phyloP scores from a whole-genome alignment of 208 protist genomes.

The Herpetomonas tarakana region DNA sequence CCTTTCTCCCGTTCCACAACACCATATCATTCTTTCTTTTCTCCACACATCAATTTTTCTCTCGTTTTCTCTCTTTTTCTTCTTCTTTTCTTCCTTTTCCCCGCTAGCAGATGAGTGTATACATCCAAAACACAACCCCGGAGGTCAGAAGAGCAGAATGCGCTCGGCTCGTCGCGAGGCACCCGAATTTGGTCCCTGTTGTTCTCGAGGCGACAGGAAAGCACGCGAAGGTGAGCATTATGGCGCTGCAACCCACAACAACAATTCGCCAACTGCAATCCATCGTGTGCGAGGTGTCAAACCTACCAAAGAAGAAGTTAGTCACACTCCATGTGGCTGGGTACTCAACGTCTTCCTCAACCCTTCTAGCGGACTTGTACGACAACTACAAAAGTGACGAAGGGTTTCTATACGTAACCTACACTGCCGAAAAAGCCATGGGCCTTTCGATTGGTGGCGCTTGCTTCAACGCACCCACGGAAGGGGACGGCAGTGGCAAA shows the following conservation, averaged over 20 bases:
- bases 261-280: background rate
- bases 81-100: too few species aligned
- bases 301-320: background rate
- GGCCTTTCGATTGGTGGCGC: background rate
- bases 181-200: background rate
- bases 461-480: background rate
- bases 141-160: background rate
- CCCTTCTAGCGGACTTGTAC: background rate
- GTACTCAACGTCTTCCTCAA: background rate
- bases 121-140: background rate
- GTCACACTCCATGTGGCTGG: background rate
- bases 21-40: too few species aligned
- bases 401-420: background rate
- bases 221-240: background rate
- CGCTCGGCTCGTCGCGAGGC: background rate
- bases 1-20: too few species aligned
- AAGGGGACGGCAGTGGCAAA: background rate
- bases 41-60: too few species aligned
- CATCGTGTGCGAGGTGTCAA: background rate
- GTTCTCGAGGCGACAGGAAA: background rate
- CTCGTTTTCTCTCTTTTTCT: too few species aligned
- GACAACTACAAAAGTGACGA: background rate
- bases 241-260: background rate
- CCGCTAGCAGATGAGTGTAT: slow-evolving; percentile 1
- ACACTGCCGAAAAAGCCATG: background rate